Evolutionary conservation across 768 basidiomycete species (phyloP), one percentile per base, ranked within the genome.

Genomic region (Rhodotorula diobovata): DNA sequence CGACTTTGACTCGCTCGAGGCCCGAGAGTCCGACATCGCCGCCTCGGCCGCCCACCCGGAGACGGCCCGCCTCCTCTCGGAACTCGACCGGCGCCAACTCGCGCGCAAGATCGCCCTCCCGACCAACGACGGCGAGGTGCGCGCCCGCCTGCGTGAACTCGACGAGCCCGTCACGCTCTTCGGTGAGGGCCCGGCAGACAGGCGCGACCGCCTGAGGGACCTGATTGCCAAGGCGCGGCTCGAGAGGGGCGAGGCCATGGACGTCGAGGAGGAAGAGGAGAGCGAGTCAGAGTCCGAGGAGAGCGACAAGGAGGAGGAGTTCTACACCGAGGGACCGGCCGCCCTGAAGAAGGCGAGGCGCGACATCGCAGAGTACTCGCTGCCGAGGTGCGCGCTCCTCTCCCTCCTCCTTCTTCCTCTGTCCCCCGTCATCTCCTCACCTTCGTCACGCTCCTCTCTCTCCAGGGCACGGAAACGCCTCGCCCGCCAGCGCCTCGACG

Each of bases 131-230:
- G 89, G 87, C 78, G 88, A 90, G 75, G 96, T 99, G 77, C 90
- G 89, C 79, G 87, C 89, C 50, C 85, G 91, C 67, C 84, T 99
- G 68, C 85, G 96, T 67, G 92, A 95, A 82, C 88, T 96, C 76
- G 94, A 92, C 50, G 92, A 99, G 80, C 96, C 96, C 50, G 94
- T 98, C 78, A 97, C 94, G 11, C 85, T 98, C 37, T 99, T 98
- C 76, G 96, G 94, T 73, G 96, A 98, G 86, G 67, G 74, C 1
- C 73, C 73, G 12, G 76, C 67, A 78, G 96, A 99, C 83, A 85
- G 95, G 75, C 84, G 96, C 79, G 95, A 96, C 81, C 91, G 95
- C 82, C 83, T 99, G 75, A 93, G 92, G 77, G 92, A 94, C 81
- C 89, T 97, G 4, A 83, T 97, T 63, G 93, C 93, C 32, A 90